phyloP scores from a whole-genome alignment of 345 rosid species.

The Hibiscus mutabilis region DNA sequence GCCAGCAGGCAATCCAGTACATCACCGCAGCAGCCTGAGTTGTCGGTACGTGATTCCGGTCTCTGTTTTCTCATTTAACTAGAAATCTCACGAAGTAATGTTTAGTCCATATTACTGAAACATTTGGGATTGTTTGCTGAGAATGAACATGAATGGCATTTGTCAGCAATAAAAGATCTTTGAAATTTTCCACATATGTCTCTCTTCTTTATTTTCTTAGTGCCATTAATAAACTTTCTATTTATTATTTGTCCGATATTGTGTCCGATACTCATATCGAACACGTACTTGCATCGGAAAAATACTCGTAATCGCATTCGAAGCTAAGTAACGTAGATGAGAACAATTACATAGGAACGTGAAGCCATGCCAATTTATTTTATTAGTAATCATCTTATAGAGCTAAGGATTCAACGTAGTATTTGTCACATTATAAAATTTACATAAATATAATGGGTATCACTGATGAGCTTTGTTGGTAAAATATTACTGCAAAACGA shows the following conservation, averaged over 20 bases:
- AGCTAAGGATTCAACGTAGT: too few species aligned
- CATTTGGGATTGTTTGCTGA: constrained; percentile 4
- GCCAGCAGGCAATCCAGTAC: constrained; percentile 87
- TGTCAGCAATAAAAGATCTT: constrained; percentile 11
- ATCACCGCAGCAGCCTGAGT: constrained; percentile 61
- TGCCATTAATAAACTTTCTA: background rate
- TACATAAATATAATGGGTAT: too few species aligned
- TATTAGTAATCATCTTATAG: too few species aligned
- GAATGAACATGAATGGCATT: constrained; percentile 4
- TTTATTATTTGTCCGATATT: background rate
- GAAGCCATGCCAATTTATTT: too few species aligned
- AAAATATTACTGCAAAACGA: too few species aligned
- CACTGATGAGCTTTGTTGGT: too few species aligned
- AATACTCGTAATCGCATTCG: too few species aligned
- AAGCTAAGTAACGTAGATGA: too few species aligned
- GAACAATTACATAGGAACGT: too few species aligned
- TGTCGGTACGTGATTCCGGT: background rate
- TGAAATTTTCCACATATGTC: background rate
- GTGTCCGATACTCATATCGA: background rate
- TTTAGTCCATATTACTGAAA: constrained; percentile 1
- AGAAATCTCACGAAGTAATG: constrained; percentile 7
- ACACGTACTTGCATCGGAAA: background rate
- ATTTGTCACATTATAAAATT: too few species aligned
- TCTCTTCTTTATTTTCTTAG: background rate
- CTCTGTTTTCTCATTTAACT: background rate